Percentiles rank a stretch among this genome's conserved stretches.
Conservation (phyloP, 2,329 filamentous ascomycete species). For the Apiospora marii region DNA sequence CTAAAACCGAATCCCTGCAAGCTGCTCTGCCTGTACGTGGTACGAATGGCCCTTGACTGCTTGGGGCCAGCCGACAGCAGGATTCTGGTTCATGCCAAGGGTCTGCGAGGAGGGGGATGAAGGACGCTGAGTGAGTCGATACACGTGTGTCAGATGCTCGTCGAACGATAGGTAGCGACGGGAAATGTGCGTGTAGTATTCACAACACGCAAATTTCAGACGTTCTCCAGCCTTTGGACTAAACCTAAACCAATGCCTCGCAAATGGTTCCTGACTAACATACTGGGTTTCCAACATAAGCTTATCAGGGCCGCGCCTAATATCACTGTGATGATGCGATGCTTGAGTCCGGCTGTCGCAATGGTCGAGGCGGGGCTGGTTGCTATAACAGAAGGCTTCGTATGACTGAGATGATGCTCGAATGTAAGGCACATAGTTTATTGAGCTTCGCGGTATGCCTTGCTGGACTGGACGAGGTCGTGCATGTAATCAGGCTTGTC, state of each 20-base stretch:
- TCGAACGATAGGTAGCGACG: constrained; percentile 1
- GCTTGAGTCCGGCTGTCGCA: neutral
- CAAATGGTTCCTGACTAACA: constrained; percentile 3
- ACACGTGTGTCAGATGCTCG: constrained; percentile 7
- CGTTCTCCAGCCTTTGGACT: neutral
- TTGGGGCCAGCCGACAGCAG: neutral
- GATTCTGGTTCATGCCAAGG: constrained; percentile 4
- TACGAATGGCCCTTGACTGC: constrained; percentile 3
- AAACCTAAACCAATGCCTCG: neutral
- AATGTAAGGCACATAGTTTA: neutral
- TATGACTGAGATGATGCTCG: constrained; percentile 7
- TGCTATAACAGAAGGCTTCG: neutral
- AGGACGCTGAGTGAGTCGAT: neutral
- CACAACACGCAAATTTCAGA: too few relatives aligned
- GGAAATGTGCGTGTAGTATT: neutral
- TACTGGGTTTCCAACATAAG: neutral
- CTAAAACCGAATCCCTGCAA: constrained; percentile 1
- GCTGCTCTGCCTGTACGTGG: neutral
- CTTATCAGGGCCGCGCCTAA: neutral
- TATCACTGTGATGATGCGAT: neutral
- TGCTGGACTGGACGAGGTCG: neutral
- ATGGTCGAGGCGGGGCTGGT: neutral
- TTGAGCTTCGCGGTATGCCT: neutral
- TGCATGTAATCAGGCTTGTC: neutral
- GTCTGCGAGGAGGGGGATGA: neutral